These are phyloP conservation scores for Polyplosphaeria fusca DNA, from an alignment of 495 filamentous ascomycete species.

Conservation along the genomic window DNA sequence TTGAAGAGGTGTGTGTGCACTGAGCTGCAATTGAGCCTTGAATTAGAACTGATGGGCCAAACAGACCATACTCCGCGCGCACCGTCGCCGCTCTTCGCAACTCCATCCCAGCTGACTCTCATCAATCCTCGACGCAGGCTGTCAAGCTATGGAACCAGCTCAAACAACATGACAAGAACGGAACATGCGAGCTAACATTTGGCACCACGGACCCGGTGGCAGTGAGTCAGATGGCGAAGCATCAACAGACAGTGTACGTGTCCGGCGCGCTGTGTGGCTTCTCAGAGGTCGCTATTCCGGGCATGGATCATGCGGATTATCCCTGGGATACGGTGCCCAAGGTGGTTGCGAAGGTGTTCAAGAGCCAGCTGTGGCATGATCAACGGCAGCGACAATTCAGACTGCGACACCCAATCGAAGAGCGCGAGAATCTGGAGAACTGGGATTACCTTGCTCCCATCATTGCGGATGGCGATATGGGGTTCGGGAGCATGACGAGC, in stretches of 20 bases:
- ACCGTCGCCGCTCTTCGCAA: constrained; percentile 12
- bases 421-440: constrained; percentile 23
- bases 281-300: constrained; percentile 31
- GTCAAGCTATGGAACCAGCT: constrained; percentile 31
- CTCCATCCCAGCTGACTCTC: background rate
- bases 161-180: constrained; percentile 24
- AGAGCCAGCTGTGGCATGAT: constrained; percentile 32
- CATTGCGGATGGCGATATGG: constrained; percentile 34
- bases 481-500: constrained; percentile 31
- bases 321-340: constrained; percentile 34
- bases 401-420: constrained; percentile 23
- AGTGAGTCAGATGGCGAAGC: constrained; percentile 32
- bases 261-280: constrained; percentile 34
- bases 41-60: background rate
- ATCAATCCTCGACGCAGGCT: background rate
- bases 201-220: constrained; percentile 32
- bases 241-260: constrained; percentile 33
- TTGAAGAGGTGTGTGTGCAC: constrained; percentile 1
- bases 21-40: background rate
- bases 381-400: constrained; percentile 31
- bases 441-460: constrained; percentile 36
- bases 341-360: constrained; percentile 31
- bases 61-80: constrained; percentile 7
- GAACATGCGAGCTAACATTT: constrained; percentile 32
- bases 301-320: constrained; percentile 34